Evolutionary conservation across 2,329 filamentous ascomycete genomes (phyloP).

Genomic region (Fusarium haematococcum): DNA sequence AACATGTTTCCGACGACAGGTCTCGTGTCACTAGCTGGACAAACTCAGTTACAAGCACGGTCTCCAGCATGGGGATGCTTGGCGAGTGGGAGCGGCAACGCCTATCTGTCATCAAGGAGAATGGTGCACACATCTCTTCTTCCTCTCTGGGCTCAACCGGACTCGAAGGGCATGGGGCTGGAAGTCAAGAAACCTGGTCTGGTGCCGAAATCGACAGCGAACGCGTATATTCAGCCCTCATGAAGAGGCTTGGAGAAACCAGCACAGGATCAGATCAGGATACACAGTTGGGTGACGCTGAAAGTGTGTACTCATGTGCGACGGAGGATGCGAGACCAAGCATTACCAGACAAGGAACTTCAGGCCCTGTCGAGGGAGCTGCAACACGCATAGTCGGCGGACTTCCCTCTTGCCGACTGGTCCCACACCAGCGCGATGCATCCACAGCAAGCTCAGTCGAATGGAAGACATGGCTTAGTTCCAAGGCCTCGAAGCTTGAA

Average conservation of each 20-base stretch:
- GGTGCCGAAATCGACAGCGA: conserved; percentile 63
- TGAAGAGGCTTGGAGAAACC: conserved; percentile 63
- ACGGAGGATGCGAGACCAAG: conserved; percentile 38
- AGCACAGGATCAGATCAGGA: conserved; percentile 55
- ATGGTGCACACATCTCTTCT: conserved; percentile 55
- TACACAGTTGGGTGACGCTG: conserved; percentile 54
- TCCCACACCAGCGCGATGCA: conserved; percentile 49
- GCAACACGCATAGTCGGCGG: conserved; percentile 5
- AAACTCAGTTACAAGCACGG: conserved; percentile 70
- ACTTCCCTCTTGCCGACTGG: conserved; percentile 29
- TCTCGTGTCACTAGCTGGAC: conserved; percentile 81
- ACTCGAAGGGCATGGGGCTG: conserved; percentile 31
- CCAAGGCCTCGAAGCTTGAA: conserved; percentile 63
- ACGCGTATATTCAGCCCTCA: conserved; percentile 73
- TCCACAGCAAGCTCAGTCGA: conserved; percentile 62
- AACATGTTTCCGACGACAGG: conserved; percentile 60
- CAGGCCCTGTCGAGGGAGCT: not conserved
- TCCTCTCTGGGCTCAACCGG: conserved; percentile 48
- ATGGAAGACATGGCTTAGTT: conserved; percentile 67
- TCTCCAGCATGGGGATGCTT: conserved; percentile 55
- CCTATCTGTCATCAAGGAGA: conserved; percentile 74
- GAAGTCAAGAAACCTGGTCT: conserved; percentile 33
- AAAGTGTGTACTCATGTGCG: conserved; percentile 62
- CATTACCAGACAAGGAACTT: not conserved
- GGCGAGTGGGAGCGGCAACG: conserved; percentile 65